phyloP scores from a whole-genome alignment of 106 monocot genomes.

The Allium sativum region DNA sequence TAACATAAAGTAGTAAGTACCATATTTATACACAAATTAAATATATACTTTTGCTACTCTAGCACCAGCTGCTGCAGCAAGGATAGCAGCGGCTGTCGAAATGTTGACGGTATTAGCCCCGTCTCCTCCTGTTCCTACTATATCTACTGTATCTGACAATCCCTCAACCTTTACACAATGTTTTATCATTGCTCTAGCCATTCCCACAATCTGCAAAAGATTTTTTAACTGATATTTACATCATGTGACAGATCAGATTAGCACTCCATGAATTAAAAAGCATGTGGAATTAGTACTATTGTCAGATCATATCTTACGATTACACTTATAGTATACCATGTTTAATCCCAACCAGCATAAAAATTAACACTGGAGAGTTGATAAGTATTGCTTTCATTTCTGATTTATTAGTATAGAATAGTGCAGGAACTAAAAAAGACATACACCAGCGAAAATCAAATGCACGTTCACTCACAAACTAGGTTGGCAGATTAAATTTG shows the following conservation, averaged over 20 bases:
- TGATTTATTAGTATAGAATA: too few species aligned
- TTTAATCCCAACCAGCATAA: too few species aligned
- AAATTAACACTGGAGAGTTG: too few species aligned
- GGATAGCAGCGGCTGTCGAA: slow-evolving; percentile 80
- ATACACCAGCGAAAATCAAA: too few species aligned
- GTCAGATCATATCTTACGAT: too few species aligned
- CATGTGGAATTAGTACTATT: too few species aligned
- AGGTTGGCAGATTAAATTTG: too few species aligned
- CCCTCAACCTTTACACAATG: slow-evolving; percentile 52
- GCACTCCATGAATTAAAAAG: too few species aligned
- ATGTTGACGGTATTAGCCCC: slow-evolving; percentile 97
- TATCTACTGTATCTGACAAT: slow-evolving; percentile 60
- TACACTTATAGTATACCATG: too few species aligned
- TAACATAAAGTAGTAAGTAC: neutral
- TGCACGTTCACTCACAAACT: too few species aligned
- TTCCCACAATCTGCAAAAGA: slow-evolving; percentile 16
- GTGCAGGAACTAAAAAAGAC: too few species aligned
- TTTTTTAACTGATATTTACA: neutral
- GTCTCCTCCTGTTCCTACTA: slow-evolving; percentile 96
- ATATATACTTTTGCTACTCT: slow-evolving; percentile 66
- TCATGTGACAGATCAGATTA: neutral
- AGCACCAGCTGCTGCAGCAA: slow-evolving; percentile 72
- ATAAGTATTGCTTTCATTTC: too few species aligned
- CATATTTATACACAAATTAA: neutral
- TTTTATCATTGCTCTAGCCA: slow-evolving; percentile 80